Evolutionary conservation across 2,329 filamentous ascomycete species (phyloP), one percentile per base, ranked within the genome.

Genomic region (Graphiopsis chlorocephala): DNA sequence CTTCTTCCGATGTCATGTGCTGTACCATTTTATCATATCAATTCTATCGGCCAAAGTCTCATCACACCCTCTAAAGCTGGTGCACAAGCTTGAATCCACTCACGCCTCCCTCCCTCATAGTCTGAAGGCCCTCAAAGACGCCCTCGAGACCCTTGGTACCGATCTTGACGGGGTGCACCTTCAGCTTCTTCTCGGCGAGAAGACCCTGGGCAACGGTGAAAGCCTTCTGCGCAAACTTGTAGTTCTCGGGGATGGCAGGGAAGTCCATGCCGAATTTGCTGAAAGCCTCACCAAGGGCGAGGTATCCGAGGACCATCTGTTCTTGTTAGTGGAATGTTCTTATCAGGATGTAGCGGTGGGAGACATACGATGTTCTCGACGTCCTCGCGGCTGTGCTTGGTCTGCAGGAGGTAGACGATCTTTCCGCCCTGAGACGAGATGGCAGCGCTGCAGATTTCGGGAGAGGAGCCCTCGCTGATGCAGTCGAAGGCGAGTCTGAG

Each of bases 51-150:
- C 3, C 10, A 12, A 45, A 20, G 8, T n/a, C 38, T 45, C 3
- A 3, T 20, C n/a, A 45, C 38, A 45, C 38, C 4, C n/a, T 45
- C 50, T 53, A 53, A n/a, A 53, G 29, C 25, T 67, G 50, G 66
- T 83, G 83, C n/a, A 84, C 81, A 67, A 84, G 67, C 74, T 84
- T 84, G 67, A 75, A 71, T 10, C 79, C 81, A 67, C 78, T 81
- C 42, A 84, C 78, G 68, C 79, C 81, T 5, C 77, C 78, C 31
- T 79, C 70, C 71, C 74, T 80, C 69, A 84, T 65, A 48, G 76
- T 66, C 64, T 82, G 71, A 63, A 84, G 45, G 1, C 82, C 82
- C 17, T 79, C 78, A 48, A 81, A 67, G 15, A 83, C 75, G 28
- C 77, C 80, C 64, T 79, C 71, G 61, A 84, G 70, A 0, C 83